Conservation (phyloP, 768 basidiomycete genomes). For the Tylopilus plumbeoviolaceoides region DNA sequence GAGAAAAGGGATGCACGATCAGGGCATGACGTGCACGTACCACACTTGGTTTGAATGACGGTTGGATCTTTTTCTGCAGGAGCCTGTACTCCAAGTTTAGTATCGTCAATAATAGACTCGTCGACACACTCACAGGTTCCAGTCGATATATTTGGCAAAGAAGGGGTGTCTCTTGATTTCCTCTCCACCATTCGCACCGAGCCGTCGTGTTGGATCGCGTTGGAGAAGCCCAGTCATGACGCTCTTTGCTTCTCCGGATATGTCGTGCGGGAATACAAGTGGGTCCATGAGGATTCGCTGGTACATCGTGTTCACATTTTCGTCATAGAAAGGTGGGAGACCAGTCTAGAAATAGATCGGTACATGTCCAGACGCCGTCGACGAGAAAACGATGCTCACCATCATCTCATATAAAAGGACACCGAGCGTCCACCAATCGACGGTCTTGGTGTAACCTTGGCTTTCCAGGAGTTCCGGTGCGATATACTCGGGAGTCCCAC, state of each 20-base stretch:
- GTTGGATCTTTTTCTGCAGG: conserved; percentile 91
- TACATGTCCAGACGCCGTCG: conserved; percentile 1
- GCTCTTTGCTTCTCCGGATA: conserved; percentile 81
- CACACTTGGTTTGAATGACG: conserved; percentile 96
- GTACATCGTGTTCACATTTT: conserved; percentile 98
- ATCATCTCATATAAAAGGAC: conserved; percentile 97
- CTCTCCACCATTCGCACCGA: conserved; percentile 92
- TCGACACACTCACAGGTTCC: conserved; percentile 56
- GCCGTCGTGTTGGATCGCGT: conserved; percentile 78
- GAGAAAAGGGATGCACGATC: not conserved
- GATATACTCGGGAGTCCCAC: conserved; percentile 98
- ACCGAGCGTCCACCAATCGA: conserved; percentile 99
- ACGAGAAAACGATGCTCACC: conserved; percentile 45
- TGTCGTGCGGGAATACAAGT: conserved; percentile 85
- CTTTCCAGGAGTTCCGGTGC: conserved; percentile 95
- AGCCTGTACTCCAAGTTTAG: conserved; percentile 41
- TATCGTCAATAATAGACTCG: not conserved
- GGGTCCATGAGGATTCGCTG: conserved; percentile 94
- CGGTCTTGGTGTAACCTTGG: conserved; percentile 95
- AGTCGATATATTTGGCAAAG: conserved; percentile 92
- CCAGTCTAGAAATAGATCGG: conserved; percentile 58
- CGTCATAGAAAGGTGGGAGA: conserved; percentile 97
- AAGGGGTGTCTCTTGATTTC: conserved; percentile 96
- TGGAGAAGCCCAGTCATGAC: conserved; percentile 87
- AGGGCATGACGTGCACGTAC: conserved; percentile 41